A percentile compares a stretch with the other conserved stretches of the same genome.
These are phyloP conservation scores for Globisporangium middletonii DNA, from an alignment of 352 stramenopile species.

Conservation along the genomic window DNA sequence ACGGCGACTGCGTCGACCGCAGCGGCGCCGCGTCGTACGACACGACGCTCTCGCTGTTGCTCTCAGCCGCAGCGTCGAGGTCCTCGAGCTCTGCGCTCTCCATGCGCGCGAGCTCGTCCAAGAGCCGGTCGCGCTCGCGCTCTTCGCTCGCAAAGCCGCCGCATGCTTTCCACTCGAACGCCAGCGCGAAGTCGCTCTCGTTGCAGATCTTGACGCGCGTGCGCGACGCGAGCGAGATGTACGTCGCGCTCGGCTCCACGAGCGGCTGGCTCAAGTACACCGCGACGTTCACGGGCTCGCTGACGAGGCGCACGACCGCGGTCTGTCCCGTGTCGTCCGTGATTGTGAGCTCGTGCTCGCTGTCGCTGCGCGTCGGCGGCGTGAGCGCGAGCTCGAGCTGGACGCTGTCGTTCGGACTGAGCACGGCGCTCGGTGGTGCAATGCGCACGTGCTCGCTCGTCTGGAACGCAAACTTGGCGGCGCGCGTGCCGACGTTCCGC, in stretches of 20 bases:
- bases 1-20: conserved; percentile 35
- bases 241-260: conserved; percentile 82
- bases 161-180: conserved; percentile 93
- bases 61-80: conserved; percentile 14
- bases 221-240: conserved; percentile 89
- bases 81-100: conserved; percentile 67
- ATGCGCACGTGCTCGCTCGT: conserved; percentile 61
- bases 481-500: conserved; percentile 83
- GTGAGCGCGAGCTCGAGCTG: conserved; percentile 76
- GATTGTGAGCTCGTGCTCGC: conserved; percentile 76
- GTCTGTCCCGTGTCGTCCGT: conserved; percentile 76
- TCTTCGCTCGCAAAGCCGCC: conserved; percentile 64
- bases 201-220: conserved; percentile 92
- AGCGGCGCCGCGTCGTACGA: conserved; percentile 13
- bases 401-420: conserved; percentile 57
- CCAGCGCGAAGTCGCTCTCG: conserved; percentile 86
- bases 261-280: conserved; percentile 87
- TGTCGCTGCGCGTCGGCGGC: conserved; percentile 27
- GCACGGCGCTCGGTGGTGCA: conserved; percentile 43
- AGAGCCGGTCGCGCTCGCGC: conserved; percentile 68
- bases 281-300: conserved; percentile 82
- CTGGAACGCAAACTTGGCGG: conserved; percentile 71
- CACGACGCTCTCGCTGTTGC: conserved; percentile 27
- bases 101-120: conserved; percentile 81
- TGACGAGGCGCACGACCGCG: conserved; percentile 62